Base-by-base conservation (phyloP, 129 eudicot genomes). In the Heracleum sosnowskyi region DNA sequence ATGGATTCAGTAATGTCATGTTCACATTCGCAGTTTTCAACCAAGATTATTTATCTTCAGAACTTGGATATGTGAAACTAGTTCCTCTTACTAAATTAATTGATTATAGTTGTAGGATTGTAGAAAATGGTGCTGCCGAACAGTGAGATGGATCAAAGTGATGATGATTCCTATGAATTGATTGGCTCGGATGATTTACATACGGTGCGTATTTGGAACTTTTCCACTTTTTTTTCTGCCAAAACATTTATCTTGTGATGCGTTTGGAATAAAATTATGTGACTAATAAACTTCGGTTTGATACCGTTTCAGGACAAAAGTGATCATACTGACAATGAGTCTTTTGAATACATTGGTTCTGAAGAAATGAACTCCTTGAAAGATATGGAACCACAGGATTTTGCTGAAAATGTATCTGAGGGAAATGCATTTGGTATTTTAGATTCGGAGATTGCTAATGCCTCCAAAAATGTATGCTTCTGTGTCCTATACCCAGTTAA, bases 81-180 rank as follows among this genome's bases (percentile, higher is more conserved):
- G 33, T n/a, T 57, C 33, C 15, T n/a, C 8, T 8, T 7, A 10
- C 16, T n/a, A 60, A 60, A n/a, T 60, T 12, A 33, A 60, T n/a
- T 60, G 31, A 6, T 57, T 57, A 10, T 57, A 55, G 31, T 9
- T 60, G 5, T 60, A 60, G 68, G 68, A 60, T 60, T 0, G 2
- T 10, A n/a, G 33, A 66, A 12, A 66, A 31, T 29, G 53, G 69
- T 70, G 42, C 70, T 86, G 87, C 85, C 69, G 78, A 45, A 9
- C 29, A 69, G 74, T 39, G 85, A 79, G 53, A 86, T 69, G 11
- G 82, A 73, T 77, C 74, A 53, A 6, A 87, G 86, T 57, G 90
- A 84, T n/a, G 87, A 87, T 77, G 88, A 85, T 78, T 85, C 86
- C 6, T 87, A 37, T 63, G 91, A 82, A 51, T 40, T 87, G 18